These are phyloP conservation scores for Triticum dicoccoides DNA, from an alignment of 176 grass and related monocot genomes.

Conservation along the genomic window DNA sequence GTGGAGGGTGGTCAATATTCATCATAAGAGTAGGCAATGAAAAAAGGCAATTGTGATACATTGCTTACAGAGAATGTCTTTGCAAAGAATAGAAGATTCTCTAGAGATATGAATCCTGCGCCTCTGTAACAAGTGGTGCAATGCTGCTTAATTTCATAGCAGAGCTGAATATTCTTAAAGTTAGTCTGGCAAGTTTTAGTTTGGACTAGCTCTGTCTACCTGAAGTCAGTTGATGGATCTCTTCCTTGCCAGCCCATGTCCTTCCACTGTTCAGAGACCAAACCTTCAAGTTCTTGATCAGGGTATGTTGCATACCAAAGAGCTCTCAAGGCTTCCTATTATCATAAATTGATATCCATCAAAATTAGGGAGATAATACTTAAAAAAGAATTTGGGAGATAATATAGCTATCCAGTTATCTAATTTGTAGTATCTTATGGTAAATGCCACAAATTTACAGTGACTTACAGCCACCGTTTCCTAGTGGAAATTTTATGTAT, in stretches of 20 bases:
- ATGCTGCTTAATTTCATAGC: neutral
- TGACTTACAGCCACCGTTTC: neutral
- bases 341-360: neutral
- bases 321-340: slow-evolving; percentile 88
- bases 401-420: neutral
- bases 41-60: slow-evolving; percentile 1
- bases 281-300: slow-evolving; percentile 83
- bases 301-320: slow-evolving; percentile 96
- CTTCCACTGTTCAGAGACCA: slow-evolving; percentile 97
- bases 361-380: slow-evolving; percentile 12
- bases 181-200: neutral
- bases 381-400: slow-evolving; percentile 7
- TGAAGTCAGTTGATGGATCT: slow-evolving; percentile 97
- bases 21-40: neutral
- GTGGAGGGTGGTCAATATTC: neutral
- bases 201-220: slow-evolving; percentile 31
- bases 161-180: neutral
- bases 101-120: slow-evolving; percentile 90
- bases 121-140: slow-evolving; percentile 42
- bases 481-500: neutral
- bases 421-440: neutral
- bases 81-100: slow-evolving; percentile 95
- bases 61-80: slow-evolving; percentile 97
- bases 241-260: slow-evolving; percentile 98
- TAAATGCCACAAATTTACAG: neutral